phyloP scores from a whole-genome alignment of 192 early-diverging fungal species.

The Backusella mclennaniae region DNA sequence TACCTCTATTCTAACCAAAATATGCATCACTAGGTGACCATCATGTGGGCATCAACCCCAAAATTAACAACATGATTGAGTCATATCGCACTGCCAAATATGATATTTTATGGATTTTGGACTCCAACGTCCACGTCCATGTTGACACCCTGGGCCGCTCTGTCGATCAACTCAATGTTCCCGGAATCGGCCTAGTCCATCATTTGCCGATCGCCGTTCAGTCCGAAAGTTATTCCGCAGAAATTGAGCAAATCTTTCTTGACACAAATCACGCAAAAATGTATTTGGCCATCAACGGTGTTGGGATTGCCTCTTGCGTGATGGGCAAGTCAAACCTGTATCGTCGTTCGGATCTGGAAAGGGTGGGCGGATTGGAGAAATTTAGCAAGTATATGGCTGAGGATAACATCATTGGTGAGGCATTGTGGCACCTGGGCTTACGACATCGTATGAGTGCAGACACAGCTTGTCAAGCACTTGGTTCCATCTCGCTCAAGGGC shows the following conservation, averaged over 20 bases:
- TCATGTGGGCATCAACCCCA: conserved; percentile 89
- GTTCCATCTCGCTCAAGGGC: conserved; percentile 68
- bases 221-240: conserved; percentile 70
- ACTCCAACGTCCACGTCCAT: conserved; percentile 87
- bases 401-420: conserved; percentile 92
- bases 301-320: conserved; percentile 82
- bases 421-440: conserved; percentile 75
- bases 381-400: conserved; percentile 94
- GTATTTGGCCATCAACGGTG: conserved; percentile 91
- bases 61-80: conserved; percentile 91
- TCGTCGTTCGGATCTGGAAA: conserved; percentile 77
- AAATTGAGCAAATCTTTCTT: conserved; percentile 86
- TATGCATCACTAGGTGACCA: conserved; percentile 49
- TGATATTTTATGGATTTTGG: conserved; percentile 94
- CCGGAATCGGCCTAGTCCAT: conserved; percentile 90
- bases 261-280: conserved; percentile 92
- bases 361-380: conserved; percentile 74
- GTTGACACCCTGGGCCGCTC: conserved; percentile 77
- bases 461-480: conserved; percentile 82
- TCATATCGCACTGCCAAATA: conserved; percentile 75
- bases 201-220: conserved; percentile 83
- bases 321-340: conserved; percentile 96
- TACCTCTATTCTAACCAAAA: neutral
- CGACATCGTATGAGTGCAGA: conserved; percentile 88
- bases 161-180: conserved; percentile 69